Conservation (phyloP, 2,329 filamentous ascomycete genomes). For the Trichocomaceae sp. region DNA sequence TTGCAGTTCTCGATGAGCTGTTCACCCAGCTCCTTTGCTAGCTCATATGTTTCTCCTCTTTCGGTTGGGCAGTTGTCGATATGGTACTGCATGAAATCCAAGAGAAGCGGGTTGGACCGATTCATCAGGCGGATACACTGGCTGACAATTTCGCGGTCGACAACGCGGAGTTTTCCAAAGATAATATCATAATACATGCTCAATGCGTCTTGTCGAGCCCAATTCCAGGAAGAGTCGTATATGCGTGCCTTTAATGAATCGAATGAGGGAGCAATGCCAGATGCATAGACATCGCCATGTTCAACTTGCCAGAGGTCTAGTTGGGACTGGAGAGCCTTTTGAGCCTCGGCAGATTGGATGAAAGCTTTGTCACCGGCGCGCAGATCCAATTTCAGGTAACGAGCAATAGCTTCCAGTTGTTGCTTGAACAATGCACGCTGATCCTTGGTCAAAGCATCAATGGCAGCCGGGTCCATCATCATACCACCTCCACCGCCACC, state of each 20-base stretch:
- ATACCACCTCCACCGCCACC: conserved; percentile 67
- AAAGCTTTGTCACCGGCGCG: conserved; percentile 94
- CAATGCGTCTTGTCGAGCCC: conserved; percentile 93
- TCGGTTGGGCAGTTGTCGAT: conserved; percentile 98
- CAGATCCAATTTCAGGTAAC: conserved; percentile 95
- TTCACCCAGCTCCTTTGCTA: conserved; percentile 90
- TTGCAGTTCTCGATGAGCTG: conserved; percentile 97
- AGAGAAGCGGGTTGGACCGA: conserved; percentile 86
- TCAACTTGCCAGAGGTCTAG: conserved; percentile 91
- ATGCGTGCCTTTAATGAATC: conserved; percentile 87
- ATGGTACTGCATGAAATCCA: conserved; percentile 99
- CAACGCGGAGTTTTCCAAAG: conserved; percentile 84
- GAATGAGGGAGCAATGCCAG: conserved; percentile 91
- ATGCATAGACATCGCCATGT: conserved; percentile 92
- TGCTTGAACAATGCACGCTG: conserved; percentile 96
- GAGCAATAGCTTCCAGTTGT: conserved; percentile 87
- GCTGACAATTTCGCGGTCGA: conserved; percentile 96
- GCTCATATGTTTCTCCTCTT: conserved; percentile 91
- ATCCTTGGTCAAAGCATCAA: conserved; percentile 95
- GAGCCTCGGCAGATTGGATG: conserved; percentile 74
- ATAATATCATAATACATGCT: conserved; percentile 99
- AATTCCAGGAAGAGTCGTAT: conserved; percentile 99
- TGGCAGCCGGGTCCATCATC: conserved; percentile 99
- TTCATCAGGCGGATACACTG: conserved; percentile 99
- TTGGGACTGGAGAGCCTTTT: conserved; percentile 83